Evolutionary conservation across 2,329 filamentous ascomycete species (phyloP).

Genomic region (Orbilia quercus): DNA sequence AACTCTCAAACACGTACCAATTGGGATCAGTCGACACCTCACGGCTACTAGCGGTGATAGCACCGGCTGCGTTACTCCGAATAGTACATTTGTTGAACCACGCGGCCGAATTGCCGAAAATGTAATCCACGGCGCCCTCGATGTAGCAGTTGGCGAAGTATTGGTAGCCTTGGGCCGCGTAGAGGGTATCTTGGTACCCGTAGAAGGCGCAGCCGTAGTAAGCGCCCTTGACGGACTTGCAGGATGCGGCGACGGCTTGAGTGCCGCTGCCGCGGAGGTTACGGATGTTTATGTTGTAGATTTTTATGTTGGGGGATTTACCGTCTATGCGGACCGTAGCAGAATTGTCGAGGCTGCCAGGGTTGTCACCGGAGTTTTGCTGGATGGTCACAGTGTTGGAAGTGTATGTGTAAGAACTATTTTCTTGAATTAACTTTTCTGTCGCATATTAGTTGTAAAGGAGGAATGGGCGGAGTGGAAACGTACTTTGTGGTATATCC

Average conservation of each 20-base stretch:
- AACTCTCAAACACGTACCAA: constrained; percentile 69
- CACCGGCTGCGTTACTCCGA: constrained; percentile 65
- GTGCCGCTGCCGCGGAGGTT: constrained; percentile 61
- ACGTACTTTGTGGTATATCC: constrained; percentile 69
- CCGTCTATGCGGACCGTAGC: no score
- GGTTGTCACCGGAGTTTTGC: no score
- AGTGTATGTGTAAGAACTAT: no score
- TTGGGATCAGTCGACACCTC: constrained; percentile 62
- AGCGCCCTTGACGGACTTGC: constrained; percentile 66
- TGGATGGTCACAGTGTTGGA: no score
- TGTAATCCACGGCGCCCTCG: constrained; percentile 70
- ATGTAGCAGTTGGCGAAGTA: constrained; percentile 70
- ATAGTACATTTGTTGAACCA: constrained; percentile 67
- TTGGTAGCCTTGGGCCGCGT: constrained; percentile 67
- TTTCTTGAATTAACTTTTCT: no score
- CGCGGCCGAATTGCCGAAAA: constrained; percentile 69
- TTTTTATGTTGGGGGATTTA: no score
- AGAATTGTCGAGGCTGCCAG: no score
- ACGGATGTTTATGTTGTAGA: no score
- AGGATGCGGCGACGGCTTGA: constrained; percentile 68
- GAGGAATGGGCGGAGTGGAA: not conserved
- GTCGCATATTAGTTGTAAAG: no score
- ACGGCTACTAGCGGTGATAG: constrained; percentile 65
- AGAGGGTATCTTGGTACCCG: constrained; percentile 69
- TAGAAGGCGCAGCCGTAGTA: constrained; percentile 70